Evolutionary conservation across 2,329 filamentous ascomycete genomes (phyloP), one percentile per base, ranked within the genome.

Genomic region (Ceratocystis lukuohia): DNA sequence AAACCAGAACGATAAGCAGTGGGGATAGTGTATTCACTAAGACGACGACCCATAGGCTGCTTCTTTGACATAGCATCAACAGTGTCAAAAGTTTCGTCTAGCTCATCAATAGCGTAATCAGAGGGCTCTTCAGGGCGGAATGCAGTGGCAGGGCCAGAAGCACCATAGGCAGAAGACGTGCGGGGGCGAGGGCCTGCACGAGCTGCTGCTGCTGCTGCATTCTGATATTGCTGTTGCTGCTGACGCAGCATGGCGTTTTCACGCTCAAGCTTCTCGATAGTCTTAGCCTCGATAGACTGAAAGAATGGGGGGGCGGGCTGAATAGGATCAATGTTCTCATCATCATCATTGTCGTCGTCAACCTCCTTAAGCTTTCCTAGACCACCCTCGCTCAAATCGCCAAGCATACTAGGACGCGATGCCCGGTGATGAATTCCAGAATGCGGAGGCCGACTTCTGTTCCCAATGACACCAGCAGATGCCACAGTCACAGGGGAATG

Each of bases 341-440:
- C 84, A 67, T 87, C 84, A 66, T 85, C 84, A n/a, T 85, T 82
- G 65, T 87, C 84, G 66, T 87, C 84, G 28, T 87, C 84, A 2
- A 86, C 84, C 72, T 89, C 86, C 70, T 88, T 85, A 45, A 91
- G 82, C 71, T 88, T 89, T 45, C 83, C 83, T 15, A 87, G 79
- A 45, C 82, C 82, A 67, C 86, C 84, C 68, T 78, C 87, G 15
- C 83, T 82, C 83, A 87, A 85, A 72, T 89, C 87, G 69, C 87
- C 89, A 37, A 90, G 77, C 80, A 90, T 86, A 72, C 87, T 90
- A 46, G 87, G 87, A 64, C 87, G 84, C 15, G 91, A 95, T 3
- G 89, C 88, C 45, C 91, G 84, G 73, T 94, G 88, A 71, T 93
- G 89, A 41, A 95, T 79, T 67, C 83, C 86, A 33, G 88, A 82